Base-by-base conservation (phyloP, 2,329 filamentous ascomycete species). In the Fusarium aywerte region DNA sequence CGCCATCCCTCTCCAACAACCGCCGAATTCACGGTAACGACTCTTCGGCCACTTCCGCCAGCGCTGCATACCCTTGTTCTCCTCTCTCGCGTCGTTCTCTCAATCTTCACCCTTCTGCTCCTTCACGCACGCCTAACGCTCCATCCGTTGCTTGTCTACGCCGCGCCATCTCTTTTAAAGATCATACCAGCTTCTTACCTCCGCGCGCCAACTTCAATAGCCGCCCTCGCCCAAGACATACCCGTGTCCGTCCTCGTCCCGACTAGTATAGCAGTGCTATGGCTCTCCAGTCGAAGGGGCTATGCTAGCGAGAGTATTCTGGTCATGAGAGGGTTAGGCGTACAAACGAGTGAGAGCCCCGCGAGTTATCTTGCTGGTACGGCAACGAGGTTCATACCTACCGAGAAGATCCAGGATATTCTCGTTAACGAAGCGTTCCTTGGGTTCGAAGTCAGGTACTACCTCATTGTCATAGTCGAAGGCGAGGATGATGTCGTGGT, bases 401-500 rank as follows among this genome's bases (percentile, higher is more conserved):
- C 95, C 0, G 92, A 91, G 42, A 90, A 92, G 79, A 96, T 99
- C 58, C 92, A 92, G 75, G 96, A 99, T 76, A 90, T 99, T 57
- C 88, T 97, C 53, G 92, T 99, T 49, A 93, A 97, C 76, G 96
- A 99, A 82, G 96, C 94, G 5, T 98, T 98, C 79, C 88, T 88
- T 58, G 94, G 94, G 1, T 97, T 97, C 74, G 92, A 94, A 79
- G 93, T 98, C 33, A 83, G 90, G 38, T 97, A 95, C 75, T 97
- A 97, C 75, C 81, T 99, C 10, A 88, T 92, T 6, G 92, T 98
- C 29, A 90, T 98, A 52, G 93, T 98, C 18, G 91, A 96, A 71
- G 93, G 90, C 3, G 95, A 98, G 79, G 87, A 90, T 53, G 90
- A 96, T 68, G 86, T 97, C 6, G 92, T 98, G 0, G 95, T 99